Conservation (phyloP, 345 rosid genomes). For the Populus deltoides region DNA sequence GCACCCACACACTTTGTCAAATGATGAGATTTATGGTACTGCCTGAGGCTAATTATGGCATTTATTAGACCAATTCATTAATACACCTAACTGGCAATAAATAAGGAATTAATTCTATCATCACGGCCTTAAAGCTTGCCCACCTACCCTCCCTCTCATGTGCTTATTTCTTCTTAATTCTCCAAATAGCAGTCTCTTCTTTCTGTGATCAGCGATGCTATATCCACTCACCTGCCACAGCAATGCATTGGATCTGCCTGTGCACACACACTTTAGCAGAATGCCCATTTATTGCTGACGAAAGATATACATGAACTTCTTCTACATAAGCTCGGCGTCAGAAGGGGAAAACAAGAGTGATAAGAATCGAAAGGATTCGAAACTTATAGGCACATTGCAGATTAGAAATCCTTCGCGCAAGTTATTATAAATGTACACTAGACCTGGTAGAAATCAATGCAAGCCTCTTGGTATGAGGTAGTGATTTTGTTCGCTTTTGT, state of each 20-base stretch:
- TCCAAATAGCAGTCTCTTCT: neutral
- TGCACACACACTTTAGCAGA: neutral
- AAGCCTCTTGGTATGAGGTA: too few species aligned
- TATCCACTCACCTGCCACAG: neutral
- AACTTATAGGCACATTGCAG: too few species aligned
- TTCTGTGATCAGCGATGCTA: neutral
- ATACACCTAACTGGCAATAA: slow-evolving; percentile 43
- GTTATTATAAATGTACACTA: too few species aligned
- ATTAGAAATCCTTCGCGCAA: too few species aligned
- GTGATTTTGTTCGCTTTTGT: too few species aligned
- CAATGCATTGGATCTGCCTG: neutral
- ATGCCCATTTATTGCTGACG: neutral
- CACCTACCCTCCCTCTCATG: slow-evolving; percentile 25
- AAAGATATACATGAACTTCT: too few species aligned
- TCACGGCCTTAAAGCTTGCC: slow-evolving; percentile 22
- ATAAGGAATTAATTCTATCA: slow-evolving; percentile 33
- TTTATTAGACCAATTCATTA: slow-evolving; percentile 32
- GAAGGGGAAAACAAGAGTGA: too few species aligned
- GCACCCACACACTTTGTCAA: slow-evolving; percentile 37
- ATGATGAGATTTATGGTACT: slow-evolving; percentile 29
- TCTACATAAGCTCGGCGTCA: too few species aligned
- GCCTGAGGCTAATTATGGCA: slow-evolving; percentile 35
- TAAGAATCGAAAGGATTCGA: too few species aligned
- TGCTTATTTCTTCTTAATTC: slow-evolving; percentile 8
- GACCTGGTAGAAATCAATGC: too few species aligned